Conservation (phyloP, 768 basidiomycete genomes). For the Serendipita sp. region DNA sequence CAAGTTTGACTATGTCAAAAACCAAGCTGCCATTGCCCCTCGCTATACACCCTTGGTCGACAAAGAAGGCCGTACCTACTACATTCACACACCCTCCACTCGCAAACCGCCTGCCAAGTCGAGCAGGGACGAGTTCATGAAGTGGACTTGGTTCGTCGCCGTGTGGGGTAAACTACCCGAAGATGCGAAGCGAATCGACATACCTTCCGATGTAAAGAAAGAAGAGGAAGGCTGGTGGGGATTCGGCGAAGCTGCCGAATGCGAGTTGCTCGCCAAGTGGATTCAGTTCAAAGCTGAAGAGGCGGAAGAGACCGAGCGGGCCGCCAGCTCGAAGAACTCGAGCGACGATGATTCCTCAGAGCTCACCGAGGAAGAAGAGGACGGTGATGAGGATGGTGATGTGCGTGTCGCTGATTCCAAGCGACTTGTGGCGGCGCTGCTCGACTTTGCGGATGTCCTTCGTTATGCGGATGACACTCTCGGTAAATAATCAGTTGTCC, state of each 20-base stretch:
- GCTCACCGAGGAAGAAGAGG: not conserved
- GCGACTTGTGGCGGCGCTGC: not conserved
- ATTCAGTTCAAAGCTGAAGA: not conserved
- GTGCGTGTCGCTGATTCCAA: not conserved
- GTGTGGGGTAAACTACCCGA: not conserved
- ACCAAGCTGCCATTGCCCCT: not conserved
- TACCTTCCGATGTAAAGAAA: not conserved
- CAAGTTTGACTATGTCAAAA: not conserved
- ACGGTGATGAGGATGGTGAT: not conserved
- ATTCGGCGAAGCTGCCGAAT: conserved; percentile 1
- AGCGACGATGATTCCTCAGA: not conserved
- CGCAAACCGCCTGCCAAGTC: conserved; percentile 1
- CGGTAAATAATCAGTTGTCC: not conserved
- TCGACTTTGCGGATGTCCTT: conserved; percentile 2
- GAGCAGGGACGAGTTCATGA: not conserved
- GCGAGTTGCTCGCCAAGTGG: conserved; percentile 2
- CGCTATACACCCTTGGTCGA: not conserved
- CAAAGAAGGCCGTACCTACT: not conserved
- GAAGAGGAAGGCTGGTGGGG: not conserved
- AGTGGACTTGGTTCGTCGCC: not conserved
- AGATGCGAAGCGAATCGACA: not conserved
- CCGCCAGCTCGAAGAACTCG: not conserved
- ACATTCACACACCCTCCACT: not conserved
- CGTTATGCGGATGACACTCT: not conserved
- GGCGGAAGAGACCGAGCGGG: not conserved